Evolutionary conservation across 768 basidiomycete species (phyloP), one percentile per base, ranked within the genome.

Genomic region (Trametes meyenii): DNA sequence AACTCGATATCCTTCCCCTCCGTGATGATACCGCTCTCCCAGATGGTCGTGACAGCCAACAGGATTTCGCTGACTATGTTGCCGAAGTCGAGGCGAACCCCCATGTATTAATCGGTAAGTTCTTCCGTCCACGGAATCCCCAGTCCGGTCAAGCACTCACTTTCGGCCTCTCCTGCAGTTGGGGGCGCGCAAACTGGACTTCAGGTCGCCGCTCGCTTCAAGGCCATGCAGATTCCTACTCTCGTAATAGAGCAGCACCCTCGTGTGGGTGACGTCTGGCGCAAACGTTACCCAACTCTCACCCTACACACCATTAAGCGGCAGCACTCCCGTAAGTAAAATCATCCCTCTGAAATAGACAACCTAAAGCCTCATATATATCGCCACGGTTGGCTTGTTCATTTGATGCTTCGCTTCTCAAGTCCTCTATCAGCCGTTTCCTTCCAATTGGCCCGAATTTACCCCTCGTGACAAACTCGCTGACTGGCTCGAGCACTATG

Each of bases 181-280:
- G 81, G 81, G 23, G 78, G 59, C 0, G 81, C 77, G 0, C 81
- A 82, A 57, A 74, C 70, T 16, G 81, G 81, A 11, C 67, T 82
- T n/a, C 73, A 73, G 13, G 59, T 79, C 8, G 81, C 75, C 0
- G 79, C 81, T 5, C 74, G 79, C 1, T 74, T 81, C 59, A 73
- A 75, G 58, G 72, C 77, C 42, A 75, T 80, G 74, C 66, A 75
- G 11, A 75, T 81, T 11, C 70, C 67, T 0, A 55, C 76, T 3
- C 67, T 82, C 1, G 66, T 81, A 1, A 66, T 82, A 16, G 80
- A 81, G 54, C 66, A 58, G 12, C 67, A 68, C 39, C 54, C 60
- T 1, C 67, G 74, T 0, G 67, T 81, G 12, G 81, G 81, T 2
- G 79, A 80, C 61, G 72, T 67, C 17, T 81, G 80, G 81, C 52